Evolutionary conservation across 108 stramenopile genomes (phyloP), one percentile per base, ranked within the genome.

Genomic region (Asterionellopsis glacialis): DNA sequence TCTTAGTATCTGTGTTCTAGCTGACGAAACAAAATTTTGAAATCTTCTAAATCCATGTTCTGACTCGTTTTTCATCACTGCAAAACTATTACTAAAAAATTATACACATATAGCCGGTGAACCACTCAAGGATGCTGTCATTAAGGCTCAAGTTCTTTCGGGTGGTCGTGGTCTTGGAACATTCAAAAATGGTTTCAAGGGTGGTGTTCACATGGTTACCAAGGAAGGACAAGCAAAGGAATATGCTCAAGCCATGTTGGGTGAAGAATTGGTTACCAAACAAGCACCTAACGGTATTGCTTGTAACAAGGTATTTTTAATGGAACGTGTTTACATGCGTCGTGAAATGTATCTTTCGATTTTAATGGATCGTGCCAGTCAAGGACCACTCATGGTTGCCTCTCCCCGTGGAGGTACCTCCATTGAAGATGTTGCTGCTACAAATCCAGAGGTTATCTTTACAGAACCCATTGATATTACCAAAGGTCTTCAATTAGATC

Each of bases 271-370:
- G 23, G 81, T 90, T 44, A 90, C 88, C 64, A 86, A 84, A 61
- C 88, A 90, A 60, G 87, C 84, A 7, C 80, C 87, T 26, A 85
- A 80, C 5, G 96, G 96, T 12, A 76, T 86, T 16, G 55, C 82
- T 11, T 85, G 84, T 67, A 77, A 90, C 66, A 74, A 67, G 41
- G 77, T 90, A 19, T 61, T 90, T 19, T 42, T 95, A 38, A 80
- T 80, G 78, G 85, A 95, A 65, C 74, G 80, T 21, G 74, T 95
- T 64, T 65, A 82, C 75, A 73, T 95, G 61, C 61, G 70, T 1
- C 63, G 79, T 18, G 94, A 95, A 79, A 83, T 93, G 70, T 95
- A 95, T 68, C 64, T 95, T 40, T 67, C 77, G 25, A 91, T 93
- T 57, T 59, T 93, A 44, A 83, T 95, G 83, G 94, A 95, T 53